phyloP scores from a whole-genome alignment of 2,329 filamentous ascomycete species.

The Phymatotrichopsis omnivora region DNA sequence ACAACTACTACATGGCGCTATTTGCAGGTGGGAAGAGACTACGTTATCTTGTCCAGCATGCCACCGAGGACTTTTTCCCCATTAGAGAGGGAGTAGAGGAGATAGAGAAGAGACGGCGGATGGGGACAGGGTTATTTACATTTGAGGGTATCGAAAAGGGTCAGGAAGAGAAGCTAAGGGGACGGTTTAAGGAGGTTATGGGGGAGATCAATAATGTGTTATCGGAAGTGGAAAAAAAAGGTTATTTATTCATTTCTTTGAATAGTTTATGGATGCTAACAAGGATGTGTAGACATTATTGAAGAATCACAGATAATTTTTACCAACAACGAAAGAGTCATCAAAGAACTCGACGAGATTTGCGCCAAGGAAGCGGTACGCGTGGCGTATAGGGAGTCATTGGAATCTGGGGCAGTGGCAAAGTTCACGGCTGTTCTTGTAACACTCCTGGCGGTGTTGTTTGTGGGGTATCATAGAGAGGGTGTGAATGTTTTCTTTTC shows the following conservation, averaged over 20 bases:
- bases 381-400: too few species aligned
- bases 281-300: conserved; percentile 16
- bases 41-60: conserved; percentile 18
- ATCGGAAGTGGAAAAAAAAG: conserved; percentile 20
- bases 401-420: too few species aligned
- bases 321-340: conserved; percentile 16
- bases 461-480: too few species aligned
- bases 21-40: conserved; percentile 27
- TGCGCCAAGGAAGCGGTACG: too few species aligned
- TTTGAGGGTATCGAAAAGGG: conserved; percentile 25
- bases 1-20: conserved; percentile 27
- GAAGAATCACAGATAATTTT: conserved; percentile 24
- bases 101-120: conserved; percentile 9
- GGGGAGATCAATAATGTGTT: conserved; percentile 13
- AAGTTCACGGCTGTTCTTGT: too few species aligned
- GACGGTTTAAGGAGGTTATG: conserved; percentile 21
- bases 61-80: conserved; percentile 22
- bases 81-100: conserved; percentile 8
- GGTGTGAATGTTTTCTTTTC: too few species aligned
- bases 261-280: not conserved
- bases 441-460: too few species aligned
- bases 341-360: conserved; percentile 23
- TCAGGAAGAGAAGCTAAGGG: conserved; percentile 14
- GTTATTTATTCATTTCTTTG: conserved; percentile 7
- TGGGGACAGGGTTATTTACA: conserved; percentile 20